Percentiles rank a stretch among this genome's conserved stretches.
Conservation (phyloP, 805 yeast species). For the Pichia pseudocactophila region DNA sequence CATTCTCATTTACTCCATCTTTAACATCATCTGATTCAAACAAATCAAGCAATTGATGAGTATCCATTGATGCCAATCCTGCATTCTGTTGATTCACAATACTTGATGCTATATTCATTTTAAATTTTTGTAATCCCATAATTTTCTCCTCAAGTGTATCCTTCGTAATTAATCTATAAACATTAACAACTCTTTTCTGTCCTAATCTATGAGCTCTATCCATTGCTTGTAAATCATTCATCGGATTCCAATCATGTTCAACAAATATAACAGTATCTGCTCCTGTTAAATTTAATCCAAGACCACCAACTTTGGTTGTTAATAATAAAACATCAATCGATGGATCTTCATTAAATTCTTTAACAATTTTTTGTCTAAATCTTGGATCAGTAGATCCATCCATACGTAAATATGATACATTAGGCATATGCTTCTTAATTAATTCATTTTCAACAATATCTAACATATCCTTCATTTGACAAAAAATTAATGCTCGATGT, state of each 20-base stretch:
- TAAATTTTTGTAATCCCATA: slow-evolving; percentile 96
- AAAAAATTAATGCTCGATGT: slow-evolving; percentile 90
- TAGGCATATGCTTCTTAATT: slow-evolving; percentile 74
- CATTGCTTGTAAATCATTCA: slow-evolving; percentile 99
- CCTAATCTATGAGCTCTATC: slow-evolving; percentile 98
- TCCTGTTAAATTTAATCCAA: slow-evolving; percentile 93
- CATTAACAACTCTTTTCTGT: slow-evolving; percentile 96
- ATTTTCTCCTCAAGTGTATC: slow-evolving; percentile 93
- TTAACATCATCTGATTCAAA: slow-evolving; percentile 64
- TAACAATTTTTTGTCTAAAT: slow-evolving; percentile 82
- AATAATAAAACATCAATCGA: slow-evolving; percentile 85
- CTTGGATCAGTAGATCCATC: slow-evolving; percentile 94
- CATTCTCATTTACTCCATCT: slow-evolving; percentile 22
- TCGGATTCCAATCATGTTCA: slow-evolving; percentile 99
- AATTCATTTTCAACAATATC: slow-evolving; percentile 92
- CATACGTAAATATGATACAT: slow-evolving; percentile 86
- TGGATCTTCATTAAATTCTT: slow-evolving; percentile 91
- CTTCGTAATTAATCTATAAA: slow-evolving; percentile 86
- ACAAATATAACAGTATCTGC: slow-evolving; percentile 99
- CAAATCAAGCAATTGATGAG: slow-evolving; percentile 83
- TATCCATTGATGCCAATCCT: slow-evolving; percentile 94
- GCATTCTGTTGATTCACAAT: slow-evolving; percentile 94
- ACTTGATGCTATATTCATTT: slow-evolving; percentile 93
- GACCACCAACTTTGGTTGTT: slow-evolving; percentile 98
- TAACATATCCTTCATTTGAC: slow-evolving; percentile 95